Evolutionary conservation across 192 early-diverging fungal species (phyloP).

Genomic region (Mortierella alpina): DNA sequence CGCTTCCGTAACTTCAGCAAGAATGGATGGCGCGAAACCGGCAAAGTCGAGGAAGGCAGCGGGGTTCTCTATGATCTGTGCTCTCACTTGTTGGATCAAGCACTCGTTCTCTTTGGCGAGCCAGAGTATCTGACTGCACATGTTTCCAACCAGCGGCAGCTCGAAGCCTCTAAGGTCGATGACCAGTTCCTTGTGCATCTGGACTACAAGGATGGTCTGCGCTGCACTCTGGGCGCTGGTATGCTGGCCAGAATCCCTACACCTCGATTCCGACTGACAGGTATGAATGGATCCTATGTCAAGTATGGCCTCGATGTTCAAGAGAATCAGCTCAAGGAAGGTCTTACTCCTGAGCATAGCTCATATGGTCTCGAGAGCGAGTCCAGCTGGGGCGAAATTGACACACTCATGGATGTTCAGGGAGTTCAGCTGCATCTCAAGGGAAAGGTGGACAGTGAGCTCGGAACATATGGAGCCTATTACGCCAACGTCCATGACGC

Average conservation of each 20-base stretch:
- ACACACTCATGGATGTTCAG: constrained; percentile 56
- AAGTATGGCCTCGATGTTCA: constrained; percentile 79
- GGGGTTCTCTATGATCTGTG: constrained; percentile 83
- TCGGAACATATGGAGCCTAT: constrained; percentile 69
- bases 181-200: constrained; percentile 78
- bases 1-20: constrained; percentile 76
- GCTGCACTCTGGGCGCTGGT: constrained; percentile 69
- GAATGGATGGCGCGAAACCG: constrained; percentile 78
- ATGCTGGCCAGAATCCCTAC: constrained; percentile 77
- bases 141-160: constrained; percentile 74
- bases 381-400: constrained; percentile 60
- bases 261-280: constrained; percentile 73
- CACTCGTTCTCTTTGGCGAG: constrained; percentile 72
- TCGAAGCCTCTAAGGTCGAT: constrained; percentile 58
- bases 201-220: constrained; percentile 67
- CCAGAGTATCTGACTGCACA: constrained; percentile 70
- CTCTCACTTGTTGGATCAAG: constrained; percentile 74
- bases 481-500: constrained; percentile 74
- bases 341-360: constrained; percentile 60
- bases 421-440: constrained; percentile 58
- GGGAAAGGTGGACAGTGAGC: constrained; percentile 66
- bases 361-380: constrained; percentile 69
- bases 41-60: constrained; percentile 63
- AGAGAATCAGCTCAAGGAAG: constrained; percentile 77
- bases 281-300: constrained; percentile 74